phyloP scores from a whole-genome alignment of 495 filamentous ascomycete genomes.

The Usnea hakonensis region DNA sequence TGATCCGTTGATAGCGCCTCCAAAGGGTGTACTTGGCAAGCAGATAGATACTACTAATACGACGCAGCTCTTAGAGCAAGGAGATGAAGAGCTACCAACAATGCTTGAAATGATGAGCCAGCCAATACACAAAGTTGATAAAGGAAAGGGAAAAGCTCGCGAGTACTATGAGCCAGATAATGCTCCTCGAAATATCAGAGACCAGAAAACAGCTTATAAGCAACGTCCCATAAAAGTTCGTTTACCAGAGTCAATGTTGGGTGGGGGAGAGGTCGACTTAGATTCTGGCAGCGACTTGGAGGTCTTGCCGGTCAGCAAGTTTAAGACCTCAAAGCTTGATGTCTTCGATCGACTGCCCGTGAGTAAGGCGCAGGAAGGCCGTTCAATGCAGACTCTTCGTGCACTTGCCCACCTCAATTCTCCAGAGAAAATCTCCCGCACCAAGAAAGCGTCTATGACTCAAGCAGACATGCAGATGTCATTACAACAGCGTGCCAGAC shows the following conservation, averaged over 20 bases:
- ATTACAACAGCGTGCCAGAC: conserved; percentile 60
- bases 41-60: not conserved
- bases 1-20: conserved; percentile 20
- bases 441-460: conserved; percentile 48
- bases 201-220: conserved; percentile 14
- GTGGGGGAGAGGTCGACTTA: conserved; percentile 21
- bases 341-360: conserved; percentile 64
- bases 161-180: conserved; percentile 8
- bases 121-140: conserved; percentile 33
- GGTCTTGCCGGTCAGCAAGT: conserved; percentile 41
- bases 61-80: not conserved
- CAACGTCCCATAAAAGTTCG: conserved; percentile 14
- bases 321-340: conserved; percentile 37
- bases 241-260: conserved; percentile 17
- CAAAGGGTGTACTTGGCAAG: not conserved
- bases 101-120: conserved; percentile 20
- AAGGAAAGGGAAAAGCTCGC: conserved; percentile 48
- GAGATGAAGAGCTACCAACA: conserved; percentile 22
- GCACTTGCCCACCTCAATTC: conserved; percentile 69
- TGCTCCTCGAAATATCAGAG: not conserved
- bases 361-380: conserved; percentile 49
- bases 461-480: conserved; percentile 58
- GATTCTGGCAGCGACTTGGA: conserved; percentile 65
- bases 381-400: conserved; percentile 59
- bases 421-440: conserved; percentile 43